Evolutionary conservation across 2,329 filamentous ascomycete species (phyloP).

Genomic region (Claviceps cyperi): DNA sequence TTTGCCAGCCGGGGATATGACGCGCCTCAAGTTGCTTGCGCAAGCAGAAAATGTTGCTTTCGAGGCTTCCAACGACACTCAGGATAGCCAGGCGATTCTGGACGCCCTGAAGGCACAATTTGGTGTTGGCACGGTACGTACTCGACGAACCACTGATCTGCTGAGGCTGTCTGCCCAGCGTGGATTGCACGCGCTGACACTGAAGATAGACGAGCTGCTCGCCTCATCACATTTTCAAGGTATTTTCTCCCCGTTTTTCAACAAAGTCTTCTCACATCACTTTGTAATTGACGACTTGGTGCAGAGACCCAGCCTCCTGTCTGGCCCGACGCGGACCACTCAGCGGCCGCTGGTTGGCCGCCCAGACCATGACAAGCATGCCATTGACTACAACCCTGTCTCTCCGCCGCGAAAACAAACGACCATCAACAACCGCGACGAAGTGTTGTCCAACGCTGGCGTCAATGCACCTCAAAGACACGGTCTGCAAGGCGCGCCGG

Average conservation of each 20-base stretch:
- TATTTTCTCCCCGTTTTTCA: background rate
- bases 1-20: slow-evolving; percentile 13
- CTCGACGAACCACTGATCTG: background rate
- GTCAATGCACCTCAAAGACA: background rate
- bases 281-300: background rate
- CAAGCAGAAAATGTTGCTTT: slow-evolving; percentile 14
- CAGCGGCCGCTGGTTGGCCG: background rate
- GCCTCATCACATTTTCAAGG: background rate
- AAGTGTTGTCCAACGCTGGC: slow-evolving; percentile 1
- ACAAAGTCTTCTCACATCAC: background rate
- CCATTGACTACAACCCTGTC: slow-evolving; percentile 1
- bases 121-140: slow-evolving; percentile 26
- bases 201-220: slow-evolving; percentile 4
- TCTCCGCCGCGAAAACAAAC: slow-evolving; percentile 3
- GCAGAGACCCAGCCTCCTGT: slow-evolving; percentile 1
- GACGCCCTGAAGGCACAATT: slow-evolving; percentile 24
- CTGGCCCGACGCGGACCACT: background rate
- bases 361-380: slow-evolving; percentile 1
- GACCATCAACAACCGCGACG: background rate
- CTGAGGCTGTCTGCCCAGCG: no score
- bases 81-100: slow-evolving; percentile 30
- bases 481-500: slow-evolving; percentile 1
- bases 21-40: slow-evolving; percentile 13
- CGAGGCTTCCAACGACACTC: slow-evolving; percentile 22
- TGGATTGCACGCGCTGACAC: background rate